phyloP scores from a whole-genome alignment of 179 eudicot species.

The Pouteria campechiana region DNA sequence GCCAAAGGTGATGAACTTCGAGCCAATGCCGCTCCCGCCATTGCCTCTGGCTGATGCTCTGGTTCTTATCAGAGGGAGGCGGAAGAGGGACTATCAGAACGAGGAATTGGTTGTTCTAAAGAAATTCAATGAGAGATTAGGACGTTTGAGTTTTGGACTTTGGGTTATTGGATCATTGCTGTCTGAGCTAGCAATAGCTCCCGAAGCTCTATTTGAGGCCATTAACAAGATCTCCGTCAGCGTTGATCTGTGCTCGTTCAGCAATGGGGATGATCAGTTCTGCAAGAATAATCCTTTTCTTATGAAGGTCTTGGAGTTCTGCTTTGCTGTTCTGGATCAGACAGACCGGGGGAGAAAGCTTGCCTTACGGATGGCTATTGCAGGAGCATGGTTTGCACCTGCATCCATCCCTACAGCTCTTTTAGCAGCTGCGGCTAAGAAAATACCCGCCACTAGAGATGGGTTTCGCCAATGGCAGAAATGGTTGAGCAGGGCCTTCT shows the following conservation, averaged over 20 bases:
- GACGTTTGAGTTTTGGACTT: conserved; percentile 64
- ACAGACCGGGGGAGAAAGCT: conserved; percentile 31
- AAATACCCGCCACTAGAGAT: conserved; percentile 24
- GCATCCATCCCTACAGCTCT: conserved; percentile 52
- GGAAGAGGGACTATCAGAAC: conserved; percentile 48
- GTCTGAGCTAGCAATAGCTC: conserved; percentile 66
- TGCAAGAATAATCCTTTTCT: conserved; percentile 44
- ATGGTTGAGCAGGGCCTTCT: conserved; percentile 29
- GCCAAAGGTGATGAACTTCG: conserved; percentile 61
- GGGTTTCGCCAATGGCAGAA: conserved; percentile 49
- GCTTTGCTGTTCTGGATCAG: conserved; percentile 51
- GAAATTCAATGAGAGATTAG: conserved; percentile 50
- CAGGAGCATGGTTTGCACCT: conserved; percentile 81
- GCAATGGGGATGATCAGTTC: conserved; percentile 34
- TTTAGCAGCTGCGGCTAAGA: conserved; percentile 63
- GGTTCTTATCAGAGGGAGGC: conserved; percentile 46
- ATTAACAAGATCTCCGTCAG: conserved; percentile 42
- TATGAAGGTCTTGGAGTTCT: conserved; percentile 46
- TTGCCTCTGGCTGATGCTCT: conserved; percentile 58
- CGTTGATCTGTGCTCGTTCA: conserved; percentile 11
- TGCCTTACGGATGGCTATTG: conserved; percentile 59
- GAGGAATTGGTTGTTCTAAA: conserved; percentile 46
- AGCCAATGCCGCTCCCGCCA: conserved; percentile 51
- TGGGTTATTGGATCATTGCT: conserved; percentile 55
- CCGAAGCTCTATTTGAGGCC: conserved; percentile 58